Conservation (phyloP, 2,329 filamentous ascomycete species). For the Pestalotiopsis fici region DNA sequence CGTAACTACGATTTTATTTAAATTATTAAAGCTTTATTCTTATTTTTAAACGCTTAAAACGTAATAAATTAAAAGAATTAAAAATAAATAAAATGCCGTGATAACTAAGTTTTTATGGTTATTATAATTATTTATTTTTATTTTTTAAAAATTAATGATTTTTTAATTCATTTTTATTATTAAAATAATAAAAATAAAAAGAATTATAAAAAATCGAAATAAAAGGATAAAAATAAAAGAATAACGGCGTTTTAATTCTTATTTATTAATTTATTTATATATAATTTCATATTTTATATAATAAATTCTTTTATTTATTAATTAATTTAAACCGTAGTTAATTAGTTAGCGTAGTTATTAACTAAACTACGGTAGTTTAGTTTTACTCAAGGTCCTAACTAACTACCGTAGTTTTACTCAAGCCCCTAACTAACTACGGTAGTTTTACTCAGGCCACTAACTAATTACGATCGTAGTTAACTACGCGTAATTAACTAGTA, state of each 20-base stretch:
- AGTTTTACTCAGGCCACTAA: neutral
- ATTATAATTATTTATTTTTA: neutral
- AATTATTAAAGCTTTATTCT: too few species aligned
- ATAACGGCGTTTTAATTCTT: neutral
- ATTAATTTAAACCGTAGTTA: neutral
- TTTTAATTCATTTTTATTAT: too few species aligned
- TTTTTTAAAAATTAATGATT: too few species aligned
- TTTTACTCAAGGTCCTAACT: neutral
- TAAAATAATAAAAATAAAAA: too few species aligned
- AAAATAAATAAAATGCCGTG: too few species aligned
- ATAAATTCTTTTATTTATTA: neutral
- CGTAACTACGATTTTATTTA: too few species aligned
- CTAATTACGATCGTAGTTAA: too few species aligned
- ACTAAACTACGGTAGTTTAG: neutral
- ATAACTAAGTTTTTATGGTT: neutral
- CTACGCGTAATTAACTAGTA: too few species aligned
- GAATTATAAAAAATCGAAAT: too few species aligned
- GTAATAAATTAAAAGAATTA: too few species aligned
- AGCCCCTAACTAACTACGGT: neutral
- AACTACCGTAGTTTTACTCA: neutral
- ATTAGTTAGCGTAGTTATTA: neutral
- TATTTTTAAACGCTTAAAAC: too few species aligned
- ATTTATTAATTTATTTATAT: neutral
- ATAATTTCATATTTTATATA: neutral
- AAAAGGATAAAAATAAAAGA: neutral